Evolutionary conservation across 495 filamentous ascomycete genomes (phyloP), one percentile per base, ranked within the genome.

Genomic region (Hyphodiscus hymeniophilus): DNA sequence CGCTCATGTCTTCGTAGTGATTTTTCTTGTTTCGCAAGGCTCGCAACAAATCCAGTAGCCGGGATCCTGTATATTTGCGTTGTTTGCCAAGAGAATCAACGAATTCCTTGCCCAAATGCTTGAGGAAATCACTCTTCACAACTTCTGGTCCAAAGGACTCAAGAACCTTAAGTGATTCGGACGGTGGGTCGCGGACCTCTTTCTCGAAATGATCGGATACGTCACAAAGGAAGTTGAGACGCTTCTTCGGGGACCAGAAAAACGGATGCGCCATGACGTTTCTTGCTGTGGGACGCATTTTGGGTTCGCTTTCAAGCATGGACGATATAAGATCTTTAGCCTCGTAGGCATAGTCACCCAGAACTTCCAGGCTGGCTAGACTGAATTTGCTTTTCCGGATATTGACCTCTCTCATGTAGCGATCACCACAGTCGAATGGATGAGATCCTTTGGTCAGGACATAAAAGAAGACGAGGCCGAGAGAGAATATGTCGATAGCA

Each of bases 391-490:
- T 85, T 57, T 91, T 90, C 44, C 94, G 86, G 51, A 97, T 96
- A 64, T 97, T 97, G 54, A 90, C 83, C 65, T 98, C 92, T 21
- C 92, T 82, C 77, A 94, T 92, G 66, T 87, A 96, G 38, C 87
- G 81, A 55, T 91, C 88, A 42, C 87, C 83, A 58, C 88, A 89
- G 60, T 95, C 92, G 60, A 91, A 98, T 1, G 94, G 92, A 66
- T 98, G 92, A n/a, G 71, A 72, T 32, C 92, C 92, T 46, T 83
- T 77, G 2, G 94, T 94, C 30, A 97, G 74, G 43, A 97, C 89
- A 57, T 95, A 98, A 65, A 87, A 96, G 67, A 94, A 96, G 39
- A 97, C 89, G 38, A 95, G 87, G 7, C 92, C 92, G 22, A 97
- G 73, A 2, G 89, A 92, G 68, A 97, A 98, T 23, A 97, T 94